These are phyloP conservation scores for Alloascoidea hylecoeti DNA, from an alignment of 805 yeast species.

Conservation along the genomic window DNA sequence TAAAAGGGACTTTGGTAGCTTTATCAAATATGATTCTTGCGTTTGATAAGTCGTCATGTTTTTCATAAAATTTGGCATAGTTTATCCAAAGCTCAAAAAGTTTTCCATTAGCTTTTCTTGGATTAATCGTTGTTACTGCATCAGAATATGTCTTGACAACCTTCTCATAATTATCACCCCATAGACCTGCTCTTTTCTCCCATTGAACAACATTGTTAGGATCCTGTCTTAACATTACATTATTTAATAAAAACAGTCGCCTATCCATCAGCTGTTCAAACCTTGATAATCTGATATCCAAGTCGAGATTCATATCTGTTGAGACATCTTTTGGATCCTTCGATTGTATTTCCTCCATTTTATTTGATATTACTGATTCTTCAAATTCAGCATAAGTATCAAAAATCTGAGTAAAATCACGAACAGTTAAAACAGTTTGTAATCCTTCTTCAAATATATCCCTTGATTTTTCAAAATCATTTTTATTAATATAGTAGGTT, in stretches of 20 bases:
- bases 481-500: conserved; percentile 26
- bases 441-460: conserved; percentile 35
- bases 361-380: conserved; percentile 27
- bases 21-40: conserved; percentile 51
- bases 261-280: conserved; percentile 43
- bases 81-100: conserved; percentile 54
- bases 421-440: conserved; percentile 28
- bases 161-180: conserved; percentile 23
- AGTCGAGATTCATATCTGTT: conserved; percentile 14
- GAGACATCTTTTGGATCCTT: conserved; percentile 8
- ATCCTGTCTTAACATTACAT: conserved; percentile 49
- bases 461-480: conserved; percentile 23
- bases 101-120: conserved; percentile 27
- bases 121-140: conserved; percentile 56
- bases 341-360: conserved; percentile 14
- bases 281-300: conserved; percentile 28
- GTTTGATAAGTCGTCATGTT: conserved; percentile 34
- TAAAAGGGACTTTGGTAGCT: conserved; percentile 59
- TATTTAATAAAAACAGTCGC: conserved; percentile 47
- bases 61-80: conserved; percentile 54
- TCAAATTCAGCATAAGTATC: conserved; percentile 50
- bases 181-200: conserved; percentile 44
- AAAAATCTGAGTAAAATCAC: conserved; percentile 50
- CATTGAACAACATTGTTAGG: conserved; percentile 51
- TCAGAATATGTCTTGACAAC: conserved; percentile 41